Evolutionary conservation across 345 rosid species (phyloP).

Genomic region (Theobroma cacao): DNA sequence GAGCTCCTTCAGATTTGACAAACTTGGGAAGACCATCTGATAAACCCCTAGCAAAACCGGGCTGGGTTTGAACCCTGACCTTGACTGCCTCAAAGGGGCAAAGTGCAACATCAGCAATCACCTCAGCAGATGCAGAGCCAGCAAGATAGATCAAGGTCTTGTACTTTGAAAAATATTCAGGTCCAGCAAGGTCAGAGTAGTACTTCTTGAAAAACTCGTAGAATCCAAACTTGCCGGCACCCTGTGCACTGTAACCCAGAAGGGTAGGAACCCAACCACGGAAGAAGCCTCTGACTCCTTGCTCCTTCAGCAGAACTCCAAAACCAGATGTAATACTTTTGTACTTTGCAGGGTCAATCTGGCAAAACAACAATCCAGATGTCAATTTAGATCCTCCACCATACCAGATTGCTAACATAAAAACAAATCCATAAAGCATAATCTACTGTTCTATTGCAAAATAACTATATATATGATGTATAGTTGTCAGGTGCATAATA

Average conservation of each 20-base stretch:
- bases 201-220: conserved; percentile 96
- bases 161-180: conserved; percentile 77
- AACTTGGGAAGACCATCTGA: conserved; percentile 96
- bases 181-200: conserved; percentile 92
- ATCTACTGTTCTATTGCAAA: background rate
- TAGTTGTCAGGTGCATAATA: background rate
- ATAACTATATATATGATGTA: background rate
- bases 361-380: conserved; percentile 11
- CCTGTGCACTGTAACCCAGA: conserved; percentile 97
- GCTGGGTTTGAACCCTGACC: conserved; percentile 99
- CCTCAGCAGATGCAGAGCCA: conserved; percentile 98
- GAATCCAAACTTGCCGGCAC: conserved; percentile 98
- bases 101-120: conserved; percentile 88
- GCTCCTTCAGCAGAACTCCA: conserved; percentile 85
- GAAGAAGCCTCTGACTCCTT: conserved; percentile 87
- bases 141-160: conserved; percentile 97
- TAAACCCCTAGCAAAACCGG: conserved; percentile 95
- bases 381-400: background rate
- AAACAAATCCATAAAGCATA: background rate
- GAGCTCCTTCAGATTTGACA: conserved; percentile 77
- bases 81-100: conserved; percentile 99
- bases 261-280: conserved; percentile 99
- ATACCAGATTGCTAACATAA: background rate
- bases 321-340: conserved; percentile 93
- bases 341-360: conserved; percentile 97